Evolutionary conservation across 148 eudicot species (phyloP).

Genomic region (Rhododendron griersonianum): DNA sequence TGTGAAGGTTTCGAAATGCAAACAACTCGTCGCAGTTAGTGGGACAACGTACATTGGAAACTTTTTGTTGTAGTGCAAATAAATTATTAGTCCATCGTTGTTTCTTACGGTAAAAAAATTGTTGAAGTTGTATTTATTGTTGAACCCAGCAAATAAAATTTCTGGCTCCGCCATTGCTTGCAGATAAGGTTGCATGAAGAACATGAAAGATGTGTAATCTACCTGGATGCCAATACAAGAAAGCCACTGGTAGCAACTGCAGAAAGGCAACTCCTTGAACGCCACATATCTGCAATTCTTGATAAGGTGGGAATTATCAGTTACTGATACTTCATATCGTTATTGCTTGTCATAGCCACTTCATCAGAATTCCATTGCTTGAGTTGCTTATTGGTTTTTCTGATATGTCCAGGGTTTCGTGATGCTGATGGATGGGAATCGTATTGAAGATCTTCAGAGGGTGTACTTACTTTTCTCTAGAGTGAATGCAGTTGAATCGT

Average conservation of each 20-base stretch:
- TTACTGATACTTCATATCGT: not conserved
- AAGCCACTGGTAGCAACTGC: constrained; percentile 80
- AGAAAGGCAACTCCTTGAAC: constrained; percentile 88
- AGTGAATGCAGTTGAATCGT: constrained; percentile 80
- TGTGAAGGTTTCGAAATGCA: not conserved
- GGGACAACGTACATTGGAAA: not conserved
- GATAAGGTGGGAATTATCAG: constrained; percentile 57
- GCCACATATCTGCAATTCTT: constrained; percentile 78
- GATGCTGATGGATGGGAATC: constrained; percentile 81
- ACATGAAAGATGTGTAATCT: constrained; percentile 82
- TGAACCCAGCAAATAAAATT: not conserved
- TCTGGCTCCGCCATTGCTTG: not conserved
- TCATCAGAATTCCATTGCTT: not conserved
- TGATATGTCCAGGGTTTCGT: constrained; percentile 66
- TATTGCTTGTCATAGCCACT: not conserved
- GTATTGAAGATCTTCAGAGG: constrained; percentile 79
- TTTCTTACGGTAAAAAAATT: not conserved
- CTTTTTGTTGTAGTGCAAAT: not conserved
- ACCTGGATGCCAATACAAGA: constrained; percentile 84
- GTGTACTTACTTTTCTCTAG: constrained; percentile 67
- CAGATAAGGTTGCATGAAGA: constrained; percentile 93
- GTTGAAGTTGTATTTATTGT: not conserved
- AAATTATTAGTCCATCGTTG: not conserved
- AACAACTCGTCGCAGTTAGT: not conserved
- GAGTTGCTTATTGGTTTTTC: not conserved